phyloP scores from a whole-genome alignment of 805 yeast species.

The Cyberlindnera lachancei region DNA sequence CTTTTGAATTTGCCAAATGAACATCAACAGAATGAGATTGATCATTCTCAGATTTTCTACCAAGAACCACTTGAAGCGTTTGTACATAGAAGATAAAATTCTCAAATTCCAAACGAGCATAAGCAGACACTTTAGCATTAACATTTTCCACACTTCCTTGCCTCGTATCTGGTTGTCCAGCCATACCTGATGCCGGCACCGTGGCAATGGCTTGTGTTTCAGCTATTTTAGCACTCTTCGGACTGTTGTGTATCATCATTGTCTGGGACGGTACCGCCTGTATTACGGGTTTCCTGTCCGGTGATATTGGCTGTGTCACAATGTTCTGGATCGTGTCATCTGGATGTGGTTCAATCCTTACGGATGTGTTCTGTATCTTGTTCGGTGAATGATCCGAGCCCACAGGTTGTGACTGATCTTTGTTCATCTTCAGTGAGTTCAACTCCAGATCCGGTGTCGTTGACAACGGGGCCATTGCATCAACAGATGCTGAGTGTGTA shows the following conservation, averaged over 20 bases:
- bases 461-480: conserved; percentile 8
- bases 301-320: conserved; percentile 2
- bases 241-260: too few relatives aligned
- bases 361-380: too few relatives aligned
- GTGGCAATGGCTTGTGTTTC: conserved; percentile 12
- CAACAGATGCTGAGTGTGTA: conserved; percentile 12
- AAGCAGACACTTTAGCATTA: conserved; percentile 35
- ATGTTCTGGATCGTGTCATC: conserved; percentile 15
- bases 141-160: conserved; percentile 2
- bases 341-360: too few relatives aligned
- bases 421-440: conserved; percentile 13
- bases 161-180: conserved; percentile 4
- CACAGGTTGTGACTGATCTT: not conserved
- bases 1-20: conserved; percentile 85
- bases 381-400: too few relatives aligned
- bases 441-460: conserved; percentile 12
- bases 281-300: conserved; percentile 2
- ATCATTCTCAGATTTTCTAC: conserved; percentile 78
- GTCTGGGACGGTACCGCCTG: conserved; percentile 1
- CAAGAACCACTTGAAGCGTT: conserved; percentile 87
- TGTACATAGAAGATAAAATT: conserved; percentile 93
- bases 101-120: conserved; percentile 82
- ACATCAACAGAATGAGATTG: conserved; percentile 75
- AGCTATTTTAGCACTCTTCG: not conserved
- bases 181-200: conserved; percentile 10